Evolutionary conservation across 129 eudicot genomes (phyloP).

Genomic region (Lactuca saligna): DNA sequence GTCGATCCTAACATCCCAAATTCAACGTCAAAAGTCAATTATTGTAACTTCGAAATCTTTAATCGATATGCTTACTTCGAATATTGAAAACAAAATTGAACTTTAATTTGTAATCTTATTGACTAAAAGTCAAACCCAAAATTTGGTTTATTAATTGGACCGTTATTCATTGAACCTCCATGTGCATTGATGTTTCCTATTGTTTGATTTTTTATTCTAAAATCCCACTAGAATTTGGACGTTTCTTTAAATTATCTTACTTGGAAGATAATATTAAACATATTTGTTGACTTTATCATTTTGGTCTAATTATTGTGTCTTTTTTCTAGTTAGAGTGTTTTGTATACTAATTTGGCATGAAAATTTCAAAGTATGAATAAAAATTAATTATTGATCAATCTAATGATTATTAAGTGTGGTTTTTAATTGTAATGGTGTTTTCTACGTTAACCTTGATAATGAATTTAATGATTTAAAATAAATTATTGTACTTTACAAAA

Average conservation of each 20-base stretch:
- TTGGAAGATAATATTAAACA: constrained; percentile 6
- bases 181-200: constrained; percentile 25
- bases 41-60: not conserved
- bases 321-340: constrained; percentile 17
- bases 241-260: constrained; percentile 23
- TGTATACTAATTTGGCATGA: constrained; percentile 19
- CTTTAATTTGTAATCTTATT: constrained; percentile 1
- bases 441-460: constrained; percentile 7
- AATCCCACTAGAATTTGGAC: constrained; percentile 13
- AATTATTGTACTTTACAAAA: not conserved
- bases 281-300: constrained; percentile 29
- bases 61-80: not conserved
- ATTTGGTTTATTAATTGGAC: constrained; percentile 19
- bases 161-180: constrained; percentile 17
- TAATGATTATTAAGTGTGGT: not conserved
- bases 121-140: constrained; percentile 20
- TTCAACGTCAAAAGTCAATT: constrained; percentile 15
- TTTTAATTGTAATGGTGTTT: constrained; percentile 4
- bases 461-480: not conserved
- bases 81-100: not conserved
- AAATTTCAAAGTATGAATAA: constrained; percentile 1
- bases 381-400: constrained; percentile 3
- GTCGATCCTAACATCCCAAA: constrained; percentile 11
- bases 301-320: constrained; percentile 3
- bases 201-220: constrained; percentile 5